phyloP scores from a whole-genome alignment of 2,329 filamentous ascomycete genomes.

The Pseudogymnoascus pannorum region DNA sequence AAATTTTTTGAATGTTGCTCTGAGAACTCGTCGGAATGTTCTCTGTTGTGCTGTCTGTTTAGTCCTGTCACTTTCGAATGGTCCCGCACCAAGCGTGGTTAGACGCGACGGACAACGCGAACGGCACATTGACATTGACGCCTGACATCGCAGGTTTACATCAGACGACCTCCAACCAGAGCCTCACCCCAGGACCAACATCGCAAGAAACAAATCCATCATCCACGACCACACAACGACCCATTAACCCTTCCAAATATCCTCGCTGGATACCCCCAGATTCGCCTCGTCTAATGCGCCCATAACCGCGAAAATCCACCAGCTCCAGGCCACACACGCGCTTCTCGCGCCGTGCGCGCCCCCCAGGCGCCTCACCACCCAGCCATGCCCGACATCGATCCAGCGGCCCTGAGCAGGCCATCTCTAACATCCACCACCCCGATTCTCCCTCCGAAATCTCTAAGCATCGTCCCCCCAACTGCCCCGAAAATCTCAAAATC shows the following conservation, averaged over 20 bases:
- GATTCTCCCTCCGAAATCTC: conserved; percentile 49
- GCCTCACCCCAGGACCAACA: conserved; percentile 4
- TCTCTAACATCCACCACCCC: conserved; percentile 51
- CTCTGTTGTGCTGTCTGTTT: conserved; percentile 3
- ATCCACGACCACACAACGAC: conserved; percentile 13
- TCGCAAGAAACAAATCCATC: conserved; percentile 15
- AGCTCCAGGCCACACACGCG: neutral
- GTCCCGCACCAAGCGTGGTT: conserved; percentile 6
- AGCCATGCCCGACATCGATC: conserved; percentile 62
- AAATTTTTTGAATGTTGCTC: conserved; percentile 7
- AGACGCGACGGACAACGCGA: conserved; percentile 7
- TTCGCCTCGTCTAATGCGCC: conserved; percentile 23
- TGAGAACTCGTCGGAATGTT: neutral
- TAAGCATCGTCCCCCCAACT: conserved; percentile 44
- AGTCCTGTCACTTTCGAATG: neutral
- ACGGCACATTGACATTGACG: neutral
- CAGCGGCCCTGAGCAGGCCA: conserved; percentile 59
- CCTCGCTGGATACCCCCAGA: conserved; percentile 20
- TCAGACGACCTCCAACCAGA: conserved; percentile 6
- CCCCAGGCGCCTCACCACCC: conserved; percentile 10
- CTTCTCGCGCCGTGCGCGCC: neutral
- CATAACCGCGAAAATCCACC: conserved; percentile 13
- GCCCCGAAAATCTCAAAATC: conserved; percentile 45
- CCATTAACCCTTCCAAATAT: conserved; percentile 19
- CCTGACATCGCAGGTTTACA: conserved; percentile 5